Percentiles rank a stretch among this genome's conserved stretches.
phyloP scores from a whole-genome alignment of 2,329 filamentous ascomycete species.

The Taxawa tesnikishii region DNA sequence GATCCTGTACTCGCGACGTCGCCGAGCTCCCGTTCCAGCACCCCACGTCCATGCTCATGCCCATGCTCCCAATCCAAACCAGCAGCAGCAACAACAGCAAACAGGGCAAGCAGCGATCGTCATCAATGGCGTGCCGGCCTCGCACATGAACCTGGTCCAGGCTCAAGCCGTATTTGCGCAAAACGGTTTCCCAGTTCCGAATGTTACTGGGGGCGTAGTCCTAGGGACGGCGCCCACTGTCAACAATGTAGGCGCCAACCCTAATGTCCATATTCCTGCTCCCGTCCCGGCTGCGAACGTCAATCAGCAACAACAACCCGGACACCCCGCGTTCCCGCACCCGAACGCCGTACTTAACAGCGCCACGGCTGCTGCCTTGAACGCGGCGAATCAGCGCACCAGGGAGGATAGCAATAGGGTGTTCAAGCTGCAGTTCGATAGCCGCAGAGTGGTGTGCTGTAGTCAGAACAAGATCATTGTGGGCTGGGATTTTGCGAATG shows the following conservation, averaged over 20 bases:
- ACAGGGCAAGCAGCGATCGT: conserved; percentile 1
- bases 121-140: neutral
- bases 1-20: conserved; percentile 4
- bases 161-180: conserved; percentile 2
- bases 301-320: conserved; percentile 25
- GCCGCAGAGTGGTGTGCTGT: conserved; percentile 84
- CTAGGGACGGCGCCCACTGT: neutral
- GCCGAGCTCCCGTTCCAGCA: conserved; percentile 1
- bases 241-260: conserved; percentile 2
- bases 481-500: conserved; percentile 94
- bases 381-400: conserved; percentile 14
- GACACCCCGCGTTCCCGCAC: conserved; percentile 5
- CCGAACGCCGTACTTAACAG: conserved; percentile 3
- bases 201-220: neutral
- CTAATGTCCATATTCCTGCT: conserved; percentile 1
- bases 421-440: conserved; percentile 96
- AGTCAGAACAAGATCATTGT: conserved; percentile 86
- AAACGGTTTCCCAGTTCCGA: neutral
- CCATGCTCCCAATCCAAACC: conserved; percentile 5
- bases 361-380: conserved; percentile 11
- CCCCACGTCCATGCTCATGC: conserved; percentile 3
- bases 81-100: conserved; percentile 9
- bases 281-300: conserved; percentile 6
- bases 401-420: conserved; percentile 47
- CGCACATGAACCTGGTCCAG: neutral